Evolutionary conservation across 495 filamentous ascomycete genomes (phyloP).

Genomic region (Tetracladium marchalianum): DNA sequence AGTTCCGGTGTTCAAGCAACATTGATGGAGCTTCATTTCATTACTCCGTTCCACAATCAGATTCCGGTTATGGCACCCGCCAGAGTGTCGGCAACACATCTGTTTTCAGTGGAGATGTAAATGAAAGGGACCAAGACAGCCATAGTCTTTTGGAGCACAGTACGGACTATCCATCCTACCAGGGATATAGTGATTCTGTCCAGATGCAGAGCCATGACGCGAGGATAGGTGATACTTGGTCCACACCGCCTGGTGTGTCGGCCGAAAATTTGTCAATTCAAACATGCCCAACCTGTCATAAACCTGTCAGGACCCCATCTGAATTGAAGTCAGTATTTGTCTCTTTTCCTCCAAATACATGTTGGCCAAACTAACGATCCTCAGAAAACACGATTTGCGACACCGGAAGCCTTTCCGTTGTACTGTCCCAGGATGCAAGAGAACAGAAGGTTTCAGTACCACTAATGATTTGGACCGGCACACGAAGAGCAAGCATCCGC

Average conservation of each 20-base stretch:
- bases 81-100: slow-evolving; percentile 16
- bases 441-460: slow-evolving; percentile 65
- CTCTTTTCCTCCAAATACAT: neutral
- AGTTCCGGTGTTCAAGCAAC: slow-evolving; percentile 21
- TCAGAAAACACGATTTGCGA: slow-evolving; percentile 72
- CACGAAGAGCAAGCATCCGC: slow-evolving; percentile 56
- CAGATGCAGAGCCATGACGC: neutral
- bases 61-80: slow-evolving; percentile 55
- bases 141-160: slow-evolving; percentile 15
- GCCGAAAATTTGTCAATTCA: neutral
- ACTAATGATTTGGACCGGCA: slow-evolving; percentile 72
- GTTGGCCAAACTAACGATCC: slow-evolving; percentile 1
- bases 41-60: slow-evolving; percentile 36
- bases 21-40: slow-evolving; percentile 50
- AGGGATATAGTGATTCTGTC: neutral
- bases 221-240: slow-evolving; percentile 13
- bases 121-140: slow-evolving; percentile 16
- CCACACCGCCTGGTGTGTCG: slow-evolving; percentile 11
- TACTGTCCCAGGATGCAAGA: slow-evolving; percentile 44
- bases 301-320: slow-evolving; percentile 35
- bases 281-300: slow-evolving; percentile 25
- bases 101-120: slow-evolving; percentile 15
- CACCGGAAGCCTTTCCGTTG: slow-evolving; percentile 71
- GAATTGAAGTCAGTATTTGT: slow-evolving; percentile 26
- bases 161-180: slow-evolving; percentile 10